Conservation (phyloP, 164 flowering plant genomes). For the Vitis amurensis region DNA sequence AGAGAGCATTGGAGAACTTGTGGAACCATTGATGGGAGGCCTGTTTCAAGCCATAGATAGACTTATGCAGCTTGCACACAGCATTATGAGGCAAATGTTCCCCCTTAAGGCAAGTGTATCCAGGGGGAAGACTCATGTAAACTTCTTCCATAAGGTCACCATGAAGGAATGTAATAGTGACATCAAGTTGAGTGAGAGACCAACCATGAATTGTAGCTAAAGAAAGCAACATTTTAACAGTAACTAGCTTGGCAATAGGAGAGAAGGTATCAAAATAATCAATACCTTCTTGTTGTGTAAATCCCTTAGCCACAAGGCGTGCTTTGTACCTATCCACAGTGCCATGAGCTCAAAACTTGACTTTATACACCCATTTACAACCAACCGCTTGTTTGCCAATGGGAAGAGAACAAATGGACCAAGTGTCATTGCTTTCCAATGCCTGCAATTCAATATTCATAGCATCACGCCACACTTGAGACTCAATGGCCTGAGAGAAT, state of each 20-base stretch:
- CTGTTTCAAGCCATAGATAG: background rate
- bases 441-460: too few relatives aligned
- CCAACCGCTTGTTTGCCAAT: too few relatives aligned
- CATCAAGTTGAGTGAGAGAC: constrained; percentile 2
- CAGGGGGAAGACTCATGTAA: background rate
- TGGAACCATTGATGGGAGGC: background rate
- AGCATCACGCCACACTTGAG: too few relatives aligned
- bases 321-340: too few relatives aligned
- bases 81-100: background rate
- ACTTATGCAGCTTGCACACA: background rate
- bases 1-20: background rate
- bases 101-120: background rate
- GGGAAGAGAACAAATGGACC: too few relatives aligned
- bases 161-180: background rate
- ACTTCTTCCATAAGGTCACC: constrained; percentile 4
- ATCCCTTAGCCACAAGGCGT: too few relatives aligned
- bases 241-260: background rate
- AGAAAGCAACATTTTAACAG: background rate
- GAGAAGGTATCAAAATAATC: too few relatives aligned
- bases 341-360: too few relatives aligned
- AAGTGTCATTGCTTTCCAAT: too few relatives aligned
- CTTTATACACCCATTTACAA: too few relatives aligned
- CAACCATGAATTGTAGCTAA: background rate
- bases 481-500: too few relatives aligned
- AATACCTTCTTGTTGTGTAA: too few relatives aligned